These are phyloP conservation scores for Globisporangium acanthophoron DNA, from an alignment of 352 stramenopile species.

Conservation along the genomic window DNA sequence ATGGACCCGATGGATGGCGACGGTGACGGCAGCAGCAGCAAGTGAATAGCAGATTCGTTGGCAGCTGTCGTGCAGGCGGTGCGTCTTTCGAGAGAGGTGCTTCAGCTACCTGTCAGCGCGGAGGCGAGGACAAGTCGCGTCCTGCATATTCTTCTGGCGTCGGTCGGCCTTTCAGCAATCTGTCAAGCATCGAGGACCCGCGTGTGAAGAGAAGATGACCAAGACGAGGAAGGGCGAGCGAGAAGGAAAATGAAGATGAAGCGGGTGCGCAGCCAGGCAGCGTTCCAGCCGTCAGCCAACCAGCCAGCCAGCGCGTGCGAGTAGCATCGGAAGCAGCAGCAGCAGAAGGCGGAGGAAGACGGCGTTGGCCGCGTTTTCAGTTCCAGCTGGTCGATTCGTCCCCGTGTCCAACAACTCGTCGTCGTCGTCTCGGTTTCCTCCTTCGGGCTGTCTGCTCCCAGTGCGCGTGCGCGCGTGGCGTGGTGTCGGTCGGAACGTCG, in stretches of 20 bases:
- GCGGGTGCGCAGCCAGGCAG: neutral
- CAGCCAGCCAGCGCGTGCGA: neutral
- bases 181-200: conserved; percentile 5
- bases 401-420: neutral
- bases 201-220: neutral
- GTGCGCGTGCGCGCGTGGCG: neutral
- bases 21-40: neutral
- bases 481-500: neutral
- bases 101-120: neutral
- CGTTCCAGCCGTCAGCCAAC: neutral
- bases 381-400: neutral
- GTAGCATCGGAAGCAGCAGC: conserved; percentile 1
- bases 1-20: neutral
- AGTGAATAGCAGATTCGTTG: conserved; percentile 1
- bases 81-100: neutral
- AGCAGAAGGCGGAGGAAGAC: conserved; percentile 3
- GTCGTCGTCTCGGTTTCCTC: conserved; percentile 1
- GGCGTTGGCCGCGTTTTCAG: neutral
- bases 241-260: neutral
- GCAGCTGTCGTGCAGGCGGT: neutral
- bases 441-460: neutral
- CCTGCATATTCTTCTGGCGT: conserved; percentile 8
- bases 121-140: conserved; percentile 3
- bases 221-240: conserved; percentile 5
- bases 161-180: conserved; percentile 8